Evolutionary conservation across 169 alveolate species (phyloP).

Genomic region (Plasmodium fragile): DNA sequence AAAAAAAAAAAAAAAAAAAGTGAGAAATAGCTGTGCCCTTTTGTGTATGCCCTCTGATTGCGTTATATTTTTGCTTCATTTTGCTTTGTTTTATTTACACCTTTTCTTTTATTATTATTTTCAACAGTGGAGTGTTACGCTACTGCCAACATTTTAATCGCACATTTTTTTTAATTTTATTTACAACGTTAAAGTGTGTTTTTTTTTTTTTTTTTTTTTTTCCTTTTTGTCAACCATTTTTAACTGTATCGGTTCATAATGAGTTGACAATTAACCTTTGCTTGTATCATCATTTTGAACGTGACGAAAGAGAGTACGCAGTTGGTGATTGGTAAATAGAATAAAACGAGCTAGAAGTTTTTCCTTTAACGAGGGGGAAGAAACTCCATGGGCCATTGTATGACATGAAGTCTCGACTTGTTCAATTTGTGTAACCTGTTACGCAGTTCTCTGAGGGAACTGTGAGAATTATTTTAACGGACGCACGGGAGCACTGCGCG

Average conservation of each 20-base stretch:
- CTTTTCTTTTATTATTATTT: background rate
- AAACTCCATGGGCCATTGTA: background rate
- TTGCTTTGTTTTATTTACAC: background rate
- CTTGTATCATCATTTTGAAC: background rate
- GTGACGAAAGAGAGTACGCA: background rate
- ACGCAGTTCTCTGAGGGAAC: background rate
- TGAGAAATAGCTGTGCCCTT: background rate
- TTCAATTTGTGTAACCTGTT: background rate
- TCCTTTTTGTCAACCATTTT: background rate
- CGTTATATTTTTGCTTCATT: background rate
- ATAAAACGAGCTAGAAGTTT: background rate
- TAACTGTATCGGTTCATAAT: background rate
- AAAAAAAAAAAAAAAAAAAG: background rate
- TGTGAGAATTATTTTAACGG: background rate
- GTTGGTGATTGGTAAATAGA: slow-evolving; percentile 10
- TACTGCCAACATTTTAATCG: background rate
- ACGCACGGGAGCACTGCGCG: background rate
- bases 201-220: background rate
- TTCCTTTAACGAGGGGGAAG: background rate
- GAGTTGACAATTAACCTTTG: background rate
- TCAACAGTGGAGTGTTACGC: background rate
- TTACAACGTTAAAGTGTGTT: slow-evolving; percentile 6
- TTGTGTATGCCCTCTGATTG: background rate
- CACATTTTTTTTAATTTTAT: slow-evolving; percentile 1
- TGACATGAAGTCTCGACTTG: background rate